Base-by-base conservation (phyloP, 306 rosid genomes). In the Quercus dentata region DNA sequence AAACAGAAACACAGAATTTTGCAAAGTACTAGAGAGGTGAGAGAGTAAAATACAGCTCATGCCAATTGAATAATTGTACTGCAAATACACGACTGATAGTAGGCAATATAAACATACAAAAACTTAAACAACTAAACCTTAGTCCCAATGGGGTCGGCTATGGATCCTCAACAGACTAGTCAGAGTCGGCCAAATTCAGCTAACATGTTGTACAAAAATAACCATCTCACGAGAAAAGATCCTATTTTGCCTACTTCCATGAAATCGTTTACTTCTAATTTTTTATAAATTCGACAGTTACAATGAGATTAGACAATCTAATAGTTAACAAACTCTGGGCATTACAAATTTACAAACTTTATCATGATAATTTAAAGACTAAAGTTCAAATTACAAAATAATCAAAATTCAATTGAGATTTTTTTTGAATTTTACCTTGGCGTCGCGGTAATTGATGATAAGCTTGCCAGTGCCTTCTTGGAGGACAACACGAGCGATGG, bases 381-480 rank as follows among this genome's bases (percentile, higher is more conserved):
- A 6, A 35, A 35, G 41, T 35, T 35, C 41, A 35, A 6, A 33
- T 33, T 0, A 41, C 46, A 41, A 8, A 41, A 41, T 0, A 41
- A 41, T 41, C 46, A 41, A 41, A 41, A 8, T 41, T 41, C 11
- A 41, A 38, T 38, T 2, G 46, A 38, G 11, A 38, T 38, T 7
- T 38, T 38, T 38, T 38, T 35, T 35, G 1, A 1, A 33, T 6
- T 1, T 23, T 17, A 94, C 99, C 99, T 89, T 88, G 69, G 98
- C 97, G 56, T 95, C 96, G 11, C 98, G 99, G 77, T 89, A 95
- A 82, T 95, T 95, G 81, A 95, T 91, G 30, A 95, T 81, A 63
- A 95, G 82, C 82, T 91, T 92, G 15, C 98, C 98, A n/a, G 88
- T 85, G 80, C 99, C 97, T 88, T 93, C 99, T 63, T 87, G 91